These are phyloP conservation scores for Lithospermum erythrorhizon DNA, from an alignment of 257 asterid species.

Conservation along the genomic window DNA sequence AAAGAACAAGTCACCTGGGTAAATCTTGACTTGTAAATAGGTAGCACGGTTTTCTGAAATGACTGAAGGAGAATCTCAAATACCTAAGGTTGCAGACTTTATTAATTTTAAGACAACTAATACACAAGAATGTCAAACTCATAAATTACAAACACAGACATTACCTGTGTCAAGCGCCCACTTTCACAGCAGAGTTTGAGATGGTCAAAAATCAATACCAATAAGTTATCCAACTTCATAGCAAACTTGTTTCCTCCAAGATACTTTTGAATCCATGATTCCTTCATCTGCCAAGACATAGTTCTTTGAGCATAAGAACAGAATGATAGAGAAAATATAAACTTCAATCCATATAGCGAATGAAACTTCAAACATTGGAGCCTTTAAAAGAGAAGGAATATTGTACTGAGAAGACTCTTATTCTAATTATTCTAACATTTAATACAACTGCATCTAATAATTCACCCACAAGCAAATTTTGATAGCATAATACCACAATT, in stretches of 20 bases:
- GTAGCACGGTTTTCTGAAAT: slow-evolving; percentile 70
- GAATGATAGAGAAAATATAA: no score
- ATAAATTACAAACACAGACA: slow-evolving; percentile 3
- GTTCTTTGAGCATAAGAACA: slow-evolving; percentile 6
- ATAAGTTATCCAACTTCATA: slow-evolving; percentile 62
- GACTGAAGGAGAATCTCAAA: slow-evolving; percentile 75
- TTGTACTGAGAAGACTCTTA: no score
- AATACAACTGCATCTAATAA: no score
- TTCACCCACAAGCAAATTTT: no score
- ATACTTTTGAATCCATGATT: slow-evolving; percentile 41
- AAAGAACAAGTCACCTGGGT: slow-evolving; percentile 54
- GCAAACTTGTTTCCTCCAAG: slow-evolving; percentile 48
- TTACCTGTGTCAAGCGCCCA: slow-evolving; percentile 60
- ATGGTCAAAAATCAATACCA: slow-evolving; percentile 73
- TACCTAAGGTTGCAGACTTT: slow-evolving; percentile 33
- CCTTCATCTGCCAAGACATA: no score
- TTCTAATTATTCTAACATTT: no score
- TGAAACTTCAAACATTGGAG: no score
- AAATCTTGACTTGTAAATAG: slow-evolving; percentile 82
- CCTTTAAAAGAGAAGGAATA: no score
- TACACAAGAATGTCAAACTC: slow-evolving; percentile 11
- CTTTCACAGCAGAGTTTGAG: slow-evolving; percentile 44
- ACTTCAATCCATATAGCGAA: no score
- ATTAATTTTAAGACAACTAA: slow-evolving; percentile 4
- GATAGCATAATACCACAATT: no score